Percentiles rank a stretch among this genome's conserved stretches.
These are phyloP conservation scores for Blastobotrys petasosporus DNA, from an alignment of 1,139 yeast species.

Conservation along the genomic window DNA sequence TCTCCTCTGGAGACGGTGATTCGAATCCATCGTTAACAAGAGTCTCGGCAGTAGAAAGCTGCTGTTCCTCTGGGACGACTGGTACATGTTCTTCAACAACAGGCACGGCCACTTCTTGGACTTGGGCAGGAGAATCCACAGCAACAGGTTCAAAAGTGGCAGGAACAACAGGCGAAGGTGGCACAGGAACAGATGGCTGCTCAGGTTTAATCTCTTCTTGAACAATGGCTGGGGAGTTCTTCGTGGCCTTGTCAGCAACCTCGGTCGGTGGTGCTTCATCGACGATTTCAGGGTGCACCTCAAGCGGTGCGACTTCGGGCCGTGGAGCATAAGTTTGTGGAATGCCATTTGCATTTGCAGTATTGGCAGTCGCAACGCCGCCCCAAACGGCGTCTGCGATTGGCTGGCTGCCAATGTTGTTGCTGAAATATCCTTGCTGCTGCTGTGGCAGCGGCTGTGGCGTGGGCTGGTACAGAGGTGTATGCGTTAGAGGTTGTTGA, in stretches of 20 bases:
- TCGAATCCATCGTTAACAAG: too few relatives aligned
- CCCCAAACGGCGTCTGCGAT: neutral
- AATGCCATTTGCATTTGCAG: neutral
- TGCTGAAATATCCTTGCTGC: constrained; percentile 2
- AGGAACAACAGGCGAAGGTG: neutral
- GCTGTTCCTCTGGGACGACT: too few relatives aligned
- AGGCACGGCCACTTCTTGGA: neutral
- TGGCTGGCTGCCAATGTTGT: neutral
- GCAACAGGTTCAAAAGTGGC: neutral
- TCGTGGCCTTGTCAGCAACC: neutral
- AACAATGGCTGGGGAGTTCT: neutral
- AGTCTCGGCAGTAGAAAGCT: neutral
- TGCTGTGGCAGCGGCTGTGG: neutral
- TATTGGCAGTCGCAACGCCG: neutral
- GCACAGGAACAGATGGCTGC: neutral
- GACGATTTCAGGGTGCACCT: neutral
- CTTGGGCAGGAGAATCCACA: neutral
- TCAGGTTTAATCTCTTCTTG: neutral
- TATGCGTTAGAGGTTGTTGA: neutral
- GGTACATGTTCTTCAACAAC: too few relatives aligned
- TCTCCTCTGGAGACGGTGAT: neutral
- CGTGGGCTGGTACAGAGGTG: neutral
- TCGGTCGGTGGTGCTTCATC: neutral
- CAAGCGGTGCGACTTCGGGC: neutral
- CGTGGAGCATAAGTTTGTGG: neutral